phyloP scores from a whole-genome alignment of 148 eudicot species.

The Fagopyrum homotropicum region DNA sequence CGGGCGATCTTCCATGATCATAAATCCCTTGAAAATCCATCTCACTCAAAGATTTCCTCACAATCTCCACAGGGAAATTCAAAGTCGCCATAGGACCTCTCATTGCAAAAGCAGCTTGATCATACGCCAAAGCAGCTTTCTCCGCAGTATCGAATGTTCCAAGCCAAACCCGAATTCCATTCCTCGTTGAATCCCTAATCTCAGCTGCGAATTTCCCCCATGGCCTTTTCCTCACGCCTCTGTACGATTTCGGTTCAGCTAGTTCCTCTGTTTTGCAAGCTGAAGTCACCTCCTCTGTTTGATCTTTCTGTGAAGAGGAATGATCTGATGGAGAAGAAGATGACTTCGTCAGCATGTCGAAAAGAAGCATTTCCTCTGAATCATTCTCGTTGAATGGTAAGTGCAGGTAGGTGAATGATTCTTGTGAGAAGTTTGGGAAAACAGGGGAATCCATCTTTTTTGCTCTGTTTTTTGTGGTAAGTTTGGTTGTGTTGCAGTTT shows the following conservation, averaged over 20 bases:
- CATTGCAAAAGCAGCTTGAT: slow-evolving; percentile 65
- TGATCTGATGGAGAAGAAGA: slow-evolving; percentile 11
- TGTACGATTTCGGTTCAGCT: slow-evolving; percentile 19
- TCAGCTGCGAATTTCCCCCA: slow-evolving; percentile 86
- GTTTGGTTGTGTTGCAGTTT: not conserved
- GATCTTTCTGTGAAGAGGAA: slow-evolving; percentile 20
- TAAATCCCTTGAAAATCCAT: slow-evolving; percentile 24
- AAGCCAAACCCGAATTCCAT: slow-evolving; percentile 69
- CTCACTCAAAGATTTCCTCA: slow-evolving; percentile 43
- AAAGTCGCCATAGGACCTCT: slow-evolving; percentile 47
- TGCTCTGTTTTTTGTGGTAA: not conserved
- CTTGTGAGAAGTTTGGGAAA: slow-evolving; percentile 21
- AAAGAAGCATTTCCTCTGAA: slow-evolving; percentile 58
- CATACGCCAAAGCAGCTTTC: slow-evolving; percentile 66
- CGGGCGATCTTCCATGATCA: slow-evolving; percentile 49
- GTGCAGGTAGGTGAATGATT: slow-evolving; percentile 17
- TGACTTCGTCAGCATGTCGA: slow-evolving; percentile 32
- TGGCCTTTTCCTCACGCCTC: slow-evolving; percentile 66
- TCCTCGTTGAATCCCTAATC: slow-evolving; percentile 69
- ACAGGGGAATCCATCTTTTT: slow-evolving; percentile 24
- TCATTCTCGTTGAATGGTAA: slow-evolving; percentile 62
- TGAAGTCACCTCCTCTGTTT: slow-evolving; percentile 36
- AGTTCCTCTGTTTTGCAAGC: slow-evolving; percentile 9
- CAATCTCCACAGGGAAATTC: slow-evolving; percentile 59
- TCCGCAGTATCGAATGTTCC: slow-evolving; percentile 76